Evolutionary conservation across 352 stramenopile genomes (phyloP), one percentile per base, ranked within the genome.

Genomic region (Globisporangium echinulatum): DNA sequence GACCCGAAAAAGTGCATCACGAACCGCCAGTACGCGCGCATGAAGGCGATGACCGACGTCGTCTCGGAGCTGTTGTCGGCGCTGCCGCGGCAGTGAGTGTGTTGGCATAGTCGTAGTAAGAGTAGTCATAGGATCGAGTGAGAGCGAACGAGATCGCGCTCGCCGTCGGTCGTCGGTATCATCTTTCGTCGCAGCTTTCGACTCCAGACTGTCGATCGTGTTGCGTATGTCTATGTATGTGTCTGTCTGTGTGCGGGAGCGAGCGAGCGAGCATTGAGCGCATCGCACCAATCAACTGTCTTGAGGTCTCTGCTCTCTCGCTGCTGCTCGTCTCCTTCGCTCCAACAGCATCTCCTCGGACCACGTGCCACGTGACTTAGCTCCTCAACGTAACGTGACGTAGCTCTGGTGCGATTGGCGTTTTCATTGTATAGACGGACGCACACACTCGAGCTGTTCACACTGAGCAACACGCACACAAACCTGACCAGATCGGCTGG

Each of bases 1-100:
- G 67, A 74, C 39, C 58, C 70, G 14, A 70, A 72, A 47, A 61
- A 60, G 42, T 59, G 59, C 42, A 54, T 77, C 47, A 68, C 70
- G 37, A 70, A 68, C 46, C 60, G 55, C 40, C 67, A 77, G 54
- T 77, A 73, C 49, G 51, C 70, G 15, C 63, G 66, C 19, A 74
- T 77, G 69, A 19, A 56, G 17, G 54, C 63, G 37, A 58, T 77
- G 33, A 58, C 70, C 11, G 62, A 64, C 3, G 54, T 71, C 33
- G 53, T 74, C 13, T 65, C 59, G 7, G 63, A 73, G 37, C 52
- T 77, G 37, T 51, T 74, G 39, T 58, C 58, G 11, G 51, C 58
- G 47, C 52, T 65, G 38, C 46, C 59, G 1, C 25, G 59, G 10
- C 59, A 65, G 40, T 60, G 15, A 25, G 46, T 49, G 43, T n/a